phyloP scores from a whole-genome alignment of 805 yeast genomes.

The Ogataea thermomethanolica region DNA sequence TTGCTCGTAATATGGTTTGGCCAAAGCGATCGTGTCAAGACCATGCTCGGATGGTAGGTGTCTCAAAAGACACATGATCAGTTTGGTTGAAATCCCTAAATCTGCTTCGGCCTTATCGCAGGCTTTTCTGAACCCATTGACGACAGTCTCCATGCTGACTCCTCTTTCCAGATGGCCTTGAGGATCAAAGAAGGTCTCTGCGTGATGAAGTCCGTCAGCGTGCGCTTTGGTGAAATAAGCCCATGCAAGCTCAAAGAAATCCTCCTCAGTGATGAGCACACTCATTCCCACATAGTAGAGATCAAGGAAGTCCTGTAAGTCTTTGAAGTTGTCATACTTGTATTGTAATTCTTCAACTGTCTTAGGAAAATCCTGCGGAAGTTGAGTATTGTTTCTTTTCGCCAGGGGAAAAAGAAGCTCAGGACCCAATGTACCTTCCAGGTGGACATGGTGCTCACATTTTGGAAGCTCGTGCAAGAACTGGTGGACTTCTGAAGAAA shows the following conservation, averaged over 20 bases:
- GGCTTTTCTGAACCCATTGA: constrained; percentile 65
- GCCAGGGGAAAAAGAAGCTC: constrained; percentile 67
- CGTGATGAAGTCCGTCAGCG: constrained; percentile 58
- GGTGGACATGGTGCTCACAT: constrained; percentile 83
- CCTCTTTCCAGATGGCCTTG: constrained; percentile 78
- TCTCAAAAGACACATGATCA: constrained; percentile 80
- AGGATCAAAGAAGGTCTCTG: constrained; percentile 81
- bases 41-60: constrained; percentile 65
- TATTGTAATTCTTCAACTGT: constrained; percentile 53
- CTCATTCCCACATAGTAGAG: constrained; percentile 79
- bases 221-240: constrained; percentile 60
- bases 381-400: constrained; percentile 52
- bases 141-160: constrained; percentile 54
- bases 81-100: constrained; percentile 61
- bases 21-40: constrained; percentile 50
- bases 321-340: constrained; percentile 59
- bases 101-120: constrained; percentile 56
- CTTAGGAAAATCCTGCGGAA: constrained; percentile 64
- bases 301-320: constrained; percentile 74
- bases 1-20: constrained; percentile 47
- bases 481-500: constrained; percentile 37
- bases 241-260: constrained; percentile 76
- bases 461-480: constrained; percentile 73
- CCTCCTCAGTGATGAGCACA: constrained; percentile 65
- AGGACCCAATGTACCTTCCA: constrained; percentile 84